Evolutionary conservation across 2,329 filamentous ascomycete genomes (phyloP).

Genomic region (Podosphaera fusca): DNA sequence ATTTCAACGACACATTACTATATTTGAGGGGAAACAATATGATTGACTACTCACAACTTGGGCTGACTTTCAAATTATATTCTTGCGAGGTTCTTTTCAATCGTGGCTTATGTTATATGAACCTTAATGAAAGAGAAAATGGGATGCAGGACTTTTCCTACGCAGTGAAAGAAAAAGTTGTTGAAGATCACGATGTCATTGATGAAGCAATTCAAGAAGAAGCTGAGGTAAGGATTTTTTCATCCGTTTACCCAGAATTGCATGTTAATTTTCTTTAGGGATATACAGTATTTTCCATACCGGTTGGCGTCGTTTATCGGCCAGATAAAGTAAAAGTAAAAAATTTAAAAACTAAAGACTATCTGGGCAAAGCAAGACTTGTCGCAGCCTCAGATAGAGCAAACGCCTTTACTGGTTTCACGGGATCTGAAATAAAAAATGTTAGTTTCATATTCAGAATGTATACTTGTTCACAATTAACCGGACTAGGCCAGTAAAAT

Average conservation of each 20-base stretch:
- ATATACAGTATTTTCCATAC: conserved; percentile 96
- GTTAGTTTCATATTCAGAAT: conserved; percentile 19
- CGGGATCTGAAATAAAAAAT: conserved; percentile 58
- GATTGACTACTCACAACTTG: conserved; percentile 93
- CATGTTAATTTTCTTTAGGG: conserved; percentile 30
- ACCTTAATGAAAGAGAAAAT: conserved; percentile 72
- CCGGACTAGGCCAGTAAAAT: conserved; percentile 24
- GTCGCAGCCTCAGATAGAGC: conserved; percentile 66
- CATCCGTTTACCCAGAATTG: background rate
- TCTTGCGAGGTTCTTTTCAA: conserved; percentile 98
- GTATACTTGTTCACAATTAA: background rate
- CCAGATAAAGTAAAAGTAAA: conserved; percentile 96
- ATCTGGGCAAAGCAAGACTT: conserved; percentile 83
- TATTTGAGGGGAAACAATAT: conserved; percentile 90
- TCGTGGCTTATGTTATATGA: conserved; percentile 89
- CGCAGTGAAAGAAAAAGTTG: conserved; percentile 86
- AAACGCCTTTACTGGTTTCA: conserved; percentile 65
- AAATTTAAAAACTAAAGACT: conserved; percentile 94
- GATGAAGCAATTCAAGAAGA: conserved; percentile 88
- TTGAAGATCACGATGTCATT: conserved; percentile 91
- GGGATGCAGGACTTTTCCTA: conserved; percentile 80
- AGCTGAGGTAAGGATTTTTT: conserved; percentile 44
- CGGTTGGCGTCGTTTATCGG: conserved; percentile 81
- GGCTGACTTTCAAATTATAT: conserved; percentile 85
- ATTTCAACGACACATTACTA: conserved; percentile 93